phyloP scores from a whole-genome alignment of 2,329 filamentous ascomycete species.

The Penicillium paneum region DNA sequence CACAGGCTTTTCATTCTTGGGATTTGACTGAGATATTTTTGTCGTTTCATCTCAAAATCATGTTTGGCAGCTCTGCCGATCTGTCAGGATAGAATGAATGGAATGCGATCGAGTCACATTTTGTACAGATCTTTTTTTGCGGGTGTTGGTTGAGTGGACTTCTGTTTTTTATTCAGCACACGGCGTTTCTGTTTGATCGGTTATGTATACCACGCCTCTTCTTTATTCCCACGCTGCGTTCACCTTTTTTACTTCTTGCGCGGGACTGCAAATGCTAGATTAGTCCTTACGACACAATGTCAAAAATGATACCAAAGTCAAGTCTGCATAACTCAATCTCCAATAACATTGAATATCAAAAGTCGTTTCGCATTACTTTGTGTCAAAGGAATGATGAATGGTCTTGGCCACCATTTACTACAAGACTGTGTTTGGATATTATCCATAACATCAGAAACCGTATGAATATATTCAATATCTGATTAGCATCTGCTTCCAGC shows the following conservation, averaged over 20 bases:
- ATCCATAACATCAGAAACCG: too few relatives aligned
- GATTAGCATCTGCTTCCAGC: too few relatives aligned
- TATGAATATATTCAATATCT: too few relatives aligned
- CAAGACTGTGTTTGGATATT: background rate
- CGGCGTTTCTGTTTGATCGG: background rate
- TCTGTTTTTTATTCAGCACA: background rate
- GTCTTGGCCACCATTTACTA: background rate
- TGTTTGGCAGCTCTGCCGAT: background rate
- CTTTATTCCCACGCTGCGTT: background rate
- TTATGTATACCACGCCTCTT: constrained; percentile 5
- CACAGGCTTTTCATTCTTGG: background rate
- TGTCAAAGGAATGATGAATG: background rate
- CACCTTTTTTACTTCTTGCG: background rate
- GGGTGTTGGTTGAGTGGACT: background rate
- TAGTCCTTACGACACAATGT: background rate
- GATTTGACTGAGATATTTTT: background rate
- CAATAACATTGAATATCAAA: background rate
- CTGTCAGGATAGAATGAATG: background rate
- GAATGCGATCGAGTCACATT: background rate
- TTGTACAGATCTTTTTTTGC: constrained; percentile 3
- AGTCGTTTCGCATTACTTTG: background rate
- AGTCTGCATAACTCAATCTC: background rate
- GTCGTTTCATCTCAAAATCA: background rate
- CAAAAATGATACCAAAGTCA: background rate
- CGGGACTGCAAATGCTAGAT: background rate